Percentiles rank a stretch among this genome's conserved stretches.
Conservation (phyloP, 495 filamentous ascomycete genomes). For the Aspergillus taichungensis region DNA sequence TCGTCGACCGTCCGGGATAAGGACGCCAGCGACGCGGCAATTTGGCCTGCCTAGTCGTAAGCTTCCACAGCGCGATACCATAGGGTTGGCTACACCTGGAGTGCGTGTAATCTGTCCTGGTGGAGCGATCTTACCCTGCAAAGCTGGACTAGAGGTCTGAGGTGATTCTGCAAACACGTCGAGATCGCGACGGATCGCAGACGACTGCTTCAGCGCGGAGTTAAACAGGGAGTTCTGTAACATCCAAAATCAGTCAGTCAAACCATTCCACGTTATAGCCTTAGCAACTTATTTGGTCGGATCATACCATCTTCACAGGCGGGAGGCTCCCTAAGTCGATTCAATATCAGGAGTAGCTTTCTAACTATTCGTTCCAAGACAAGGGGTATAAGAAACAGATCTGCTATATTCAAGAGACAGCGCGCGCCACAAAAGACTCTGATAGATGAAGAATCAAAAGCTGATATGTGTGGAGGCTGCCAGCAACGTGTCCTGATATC, state of each 20-base stretch:
- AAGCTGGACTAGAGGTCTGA: slow-evolving; percentile 50
- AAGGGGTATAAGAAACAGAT: too few relatives aligned
- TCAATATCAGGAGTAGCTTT: too few relatives aligned
- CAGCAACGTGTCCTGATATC: slow-evolving; percentile 6
- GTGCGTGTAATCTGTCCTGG: too few relatives aligned
- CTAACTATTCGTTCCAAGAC: too few relatives aligned
- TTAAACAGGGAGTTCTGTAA: slow-evolving; percentile 85
- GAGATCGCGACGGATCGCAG: slow-evolving; percentile 77
- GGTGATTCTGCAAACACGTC: slow-evolving; percentile 59
- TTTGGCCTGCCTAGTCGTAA: slow-evolving; percentile 45
- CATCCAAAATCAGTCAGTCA: background rate
- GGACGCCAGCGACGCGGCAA: slow-evolving; percentile 79
- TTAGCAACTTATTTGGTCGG: background rate
- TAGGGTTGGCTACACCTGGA: background rate
- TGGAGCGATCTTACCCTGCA: slow-evolving; percentile 43
- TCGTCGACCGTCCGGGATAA: slow-evolving; percentile 89
- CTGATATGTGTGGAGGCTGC: background rate
- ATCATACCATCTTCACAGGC: slow-evolving; percentile 10
- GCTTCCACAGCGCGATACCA: background rate
- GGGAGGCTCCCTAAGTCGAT: background rate
- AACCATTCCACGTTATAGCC: background rate
- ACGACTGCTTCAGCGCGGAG: slow-evolving; percentile 87
- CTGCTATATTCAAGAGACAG: too few relatives aligned
- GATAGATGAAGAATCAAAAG: too few relatives aligned
- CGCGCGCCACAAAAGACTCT: background rate